These are phyloP conservation scores for Gastrolobium bilobum DNA, from an alignment of 306 rosid species.

Conservation along the genomic window DNA sequence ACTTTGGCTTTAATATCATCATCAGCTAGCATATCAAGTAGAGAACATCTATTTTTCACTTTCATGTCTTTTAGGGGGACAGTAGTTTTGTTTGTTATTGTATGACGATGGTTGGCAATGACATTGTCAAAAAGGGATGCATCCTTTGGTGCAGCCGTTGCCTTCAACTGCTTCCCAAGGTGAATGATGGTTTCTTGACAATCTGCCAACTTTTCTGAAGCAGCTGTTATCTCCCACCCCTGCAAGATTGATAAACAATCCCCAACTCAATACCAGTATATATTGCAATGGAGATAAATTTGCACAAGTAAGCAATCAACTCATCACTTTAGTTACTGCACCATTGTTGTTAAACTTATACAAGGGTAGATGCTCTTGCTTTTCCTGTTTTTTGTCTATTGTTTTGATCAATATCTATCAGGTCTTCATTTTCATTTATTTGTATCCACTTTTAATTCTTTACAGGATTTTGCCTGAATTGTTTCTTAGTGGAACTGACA, in stretches of 20 bases:
- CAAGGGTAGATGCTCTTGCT: background rate
- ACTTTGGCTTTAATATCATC: conserved; percentile 53
- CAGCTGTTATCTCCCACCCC: conserved; percentile 92
- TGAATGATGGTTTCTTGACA: conserved; percentile 93
- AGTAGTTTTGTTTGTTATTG: conserved; percentile 37
- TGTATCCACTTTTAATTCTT: conserved; percentile 16
- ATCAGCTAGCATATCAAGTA: conserved; percentile 83
- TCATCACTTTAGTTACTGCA: background rate
- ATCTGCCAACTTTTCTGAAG: conserved; percentile 94
- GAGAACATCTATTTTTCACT: conserved; percentile 62
- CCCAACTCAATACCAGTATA: conserved; percentile 24
- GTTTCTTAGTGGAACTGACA: conserved; percentile 10
- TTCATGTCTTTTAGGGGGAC: conserved; percentile 44
- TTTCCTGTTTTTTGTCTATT: background rate
- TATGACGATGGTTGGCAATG: conserved; percentile 51
- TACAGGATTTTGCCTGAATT: background rate
- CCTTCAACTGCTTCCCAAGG: conserved; percentile 95
- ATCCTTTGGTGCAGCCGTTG: conserved; percentile 78
- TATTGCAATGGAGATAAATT: background rate
- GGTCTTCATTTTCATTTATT: conserved; percentile 2
- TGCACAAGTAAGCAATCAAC: conserved; percentile 29
- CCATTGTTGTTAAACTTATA: background rate
- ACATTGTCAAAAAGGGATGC: conserved; percentile 70
- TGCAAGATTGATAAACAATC: conserved; percentile 51
- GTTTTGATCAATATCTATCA: background rate